phyloP scores from a whole-genome alignment of 495 filamentous ascomycete species.

The Trichoderma virens region DNA sequence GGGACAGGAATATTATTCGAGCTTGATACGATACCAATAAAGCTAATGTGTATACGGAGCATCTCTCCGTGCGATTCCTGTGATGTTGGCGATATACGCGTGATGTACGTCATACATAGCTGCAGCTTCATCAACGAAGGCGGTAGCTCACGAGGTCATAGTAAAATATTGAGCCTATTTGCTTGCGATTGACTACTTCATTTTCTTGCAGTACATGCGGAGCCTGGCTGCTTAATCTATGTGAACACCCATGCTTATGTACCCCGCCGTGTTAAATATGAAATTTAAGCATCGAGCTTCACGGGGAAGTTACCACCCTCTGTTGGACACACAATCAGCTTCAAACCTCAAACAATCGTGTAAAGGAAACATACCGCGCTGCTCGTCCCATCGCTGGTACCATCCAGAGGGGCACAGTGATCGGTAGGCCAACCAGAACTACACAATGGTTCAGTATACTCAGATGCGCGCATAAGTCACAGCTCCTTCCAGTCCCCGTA shows the following conservation, averaged over 20 bases:
- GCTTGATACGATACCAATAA: neutral
- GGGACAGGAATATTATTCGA: neutral
- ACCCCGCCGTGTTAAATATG: constrained; percentile 8
- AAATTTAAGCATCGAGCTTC: constrained; percentile 45
- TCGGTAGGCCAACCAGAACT: constrained; percentile 95
- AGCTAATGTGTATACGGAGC: neutral
- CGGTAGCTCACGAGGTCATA: neutral
- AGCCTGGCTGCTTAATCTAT: constrained; percentile 8
- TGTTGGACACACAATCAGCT: constrained; percentile 31
- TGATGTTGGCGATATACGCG: neutral
- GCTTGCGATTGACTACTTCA: neutral
- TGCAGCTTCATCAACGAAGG: neutral
- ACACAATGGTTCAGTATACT: constrained; percentile 2
- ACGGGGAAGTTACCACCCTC: constrained; percentile 89
- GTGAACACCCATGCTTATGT: constrained; percentile 2
- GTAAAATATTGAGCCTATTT: neutral
- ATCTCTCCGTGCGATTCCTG: neutral
- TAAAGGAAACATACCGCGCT: constrained; percentile 65
- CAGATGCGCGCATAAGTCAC: constrained; percentile 7
- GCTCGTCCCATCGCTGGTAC: constrained; percentile 93
- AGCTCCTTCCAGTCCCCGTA: constrained; percentile 29
- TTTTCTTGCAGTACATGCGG: constrained; percentile 1
- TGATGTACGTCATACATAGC: neutral
- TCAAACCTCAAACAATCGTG: neutral
- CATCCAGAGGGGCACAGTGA: constrained; percentile 95